Base-by-base conservation (phyloP, 192 early-diverging fungal genomes). In the Chytriomyces sp. region DNA sequence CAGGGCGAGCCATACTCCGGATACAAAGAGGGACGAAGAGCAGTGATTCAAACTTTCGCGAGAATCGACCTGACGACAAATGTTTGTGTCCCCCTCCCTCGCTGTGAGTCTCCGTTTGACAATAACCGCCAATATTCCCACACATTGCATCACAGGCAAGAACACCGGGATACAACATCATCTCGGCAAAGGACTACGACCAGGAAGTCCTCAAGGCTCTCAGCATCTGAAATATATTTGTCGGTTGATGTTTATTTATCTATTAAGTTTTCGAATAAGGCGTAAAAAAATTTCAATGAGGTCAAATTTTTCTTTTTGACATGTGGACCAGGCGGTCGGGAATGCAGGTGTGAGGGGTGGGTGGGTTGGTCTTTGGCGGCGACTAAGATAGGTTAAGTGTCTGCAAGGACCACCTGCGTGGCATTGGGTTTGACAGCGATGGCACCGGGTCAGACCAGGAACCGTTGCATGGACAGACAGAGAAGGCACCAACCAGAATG, bases 1-100 rank as follows among this genome's bases (percentile, higher is more conserved):
- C 45, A 73, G 5, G 79, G 79, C 5, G 79, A 80, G 46, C 76
- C 79, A 9, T 69, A 81, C 69, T 78, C 77, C 20, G 82, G 82
- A 50, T 83, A 78, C 79, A 83, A 81, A 60, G 82, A 80, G 45
- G 82, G 82, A 9, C 53, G 72, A 10, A 61, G 82, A 6, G 82
- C 82, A 7, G 79, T 83, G 28, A 81, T 83, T 61, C 76, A 79
- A 61, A 79, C 77, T 1, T 83, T 83, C 69, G 69, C 76, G 44
- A 76, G 78, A 44, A 75, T 81, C 46, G 79, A 83, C 65, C 59
- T 72, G 49, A 78, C 68, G 7, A 80, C 82, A 46, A 83, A 83
- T 59, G 82, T 83, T 49, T 18, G 23, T 35, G 50, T 18, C 5
- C 11, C 35, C 35, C 35, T 35, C 35, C 35, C 35, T 35, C 35